Conservation (phyloP, 148 eudicot species). For the Diospyros lotus region DNA sequence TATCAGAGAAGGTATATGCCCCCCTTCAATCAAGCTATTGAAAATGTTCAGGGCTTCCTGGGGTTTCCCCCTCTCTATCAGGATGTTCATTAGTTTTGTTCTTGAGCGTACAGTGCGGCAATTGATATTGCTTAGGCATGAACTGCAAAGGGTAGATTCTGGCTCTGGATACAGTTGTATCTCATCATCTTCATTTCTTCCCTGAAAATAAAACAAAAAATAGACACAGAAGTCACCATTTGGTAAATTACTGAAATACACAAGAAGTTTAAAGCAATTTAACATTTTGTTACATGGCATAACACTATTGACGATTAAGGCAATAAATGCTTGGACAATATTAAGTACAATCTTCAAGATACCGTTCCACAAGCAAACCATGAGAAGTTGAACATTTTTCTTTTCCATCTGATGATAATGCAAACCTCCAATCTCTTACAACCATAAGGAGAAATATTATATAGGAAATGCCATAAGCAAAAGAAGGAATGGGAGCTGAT, state of each 20-base stretch:
- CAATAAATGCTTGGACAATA: neutral
- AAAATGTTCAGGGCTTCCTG: constrained; percentile 48
- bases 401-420: too few relatives aligned
- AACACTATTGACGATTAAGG: neutral
- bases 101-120: constrained; percentile 57
- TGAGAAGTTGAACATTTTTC: too few relatives aligned
- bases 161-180: constrained; percentile 31
- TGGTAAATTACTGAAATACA: neutral
- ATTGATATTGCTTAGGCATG: constrained; percentile 37
- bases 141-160: constrained; percentile 29
- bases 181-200: constrained; percentile 19
- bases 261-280: too few relatives aligned
- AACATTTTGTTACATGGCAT: neutral
- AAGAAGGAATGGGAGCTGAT: too few relatives aligned
- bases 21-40: constrained; percentile 43
- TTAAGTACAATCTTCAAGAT: neutral
- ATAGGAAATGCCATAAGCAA: too few relatives aligned
- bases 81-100: constrained; percentile 60
- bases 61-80: constrained; percentile 56
- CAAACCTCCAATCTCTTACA: too few relatives aligned
- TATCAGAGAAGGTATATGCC: constrained; percentile 67
- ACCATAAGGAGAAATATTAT: too few relatives aligned
- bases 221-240: neutral
- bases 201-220: constrained; percentile 26
- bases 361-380: too few relatives aligned